Conservation (phyloP, 805 yeast species). For the Teunomyces tritomae region DNA sequence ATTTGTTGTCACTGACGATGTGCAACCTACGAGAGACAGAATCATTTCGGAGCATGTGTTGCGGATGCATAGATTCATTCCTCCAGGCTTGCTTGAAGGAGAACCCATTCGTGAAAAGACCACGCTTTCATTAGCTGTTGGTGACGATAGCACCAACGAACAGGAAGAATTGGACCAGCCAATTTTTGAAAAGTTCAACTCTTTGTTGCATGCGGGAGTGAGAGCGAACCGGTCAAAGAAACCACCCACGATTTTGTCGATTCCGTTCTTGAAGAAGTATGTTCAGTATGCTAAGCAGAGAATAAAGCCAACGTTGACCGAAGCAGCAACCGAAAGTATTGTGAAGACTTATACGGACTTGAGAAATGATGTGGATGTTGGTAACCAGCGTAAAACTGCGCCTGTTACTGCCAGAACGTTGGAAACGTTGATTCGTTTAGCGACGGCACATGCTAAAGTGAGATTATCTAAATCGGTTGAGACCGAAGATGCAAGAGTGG, state of each 20-base stretch:
- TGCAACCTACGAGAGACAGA: conserved; percentile 80
- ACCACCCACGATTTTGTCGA: conserved; percentile 48
- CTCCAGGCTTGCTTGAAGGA: conserved; percentile 88
- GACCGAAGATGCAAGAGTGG: conserved; percentile 76
- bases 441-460: conserved; percentile 97
- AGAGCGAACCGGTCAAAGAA: conserved; percentile 19
- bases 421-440: conserved; percentile 89
- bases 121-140: conserved; percentile 74
- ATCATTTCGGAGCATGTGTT: conserved; percentile 90
- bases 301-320: conserved; percentile 74
- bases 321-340: conserved; percentile 75
- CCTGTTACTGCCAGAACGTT: conserved; percentile 98
- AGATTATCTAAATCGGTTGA: conserved; percentile 76
- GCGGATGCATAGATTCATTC: conserved; percentile 86
- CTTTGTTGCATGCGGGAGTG: conserved; percentile 80
- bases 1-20: conserved; percentile 95
- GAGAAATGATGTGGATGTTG: conserved; percentile 67
- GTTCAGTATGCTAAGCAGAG: conserved; percentile 92
- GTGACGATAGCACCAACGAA: conserved; percentile 51
- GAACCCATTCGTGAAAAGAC: conserved; percentile 84
- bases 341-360: conserved; percentile 76
- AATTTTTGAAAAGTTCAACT: conserved; percentile 82
- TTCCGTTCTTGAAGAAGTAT: conserved; percentile 87
- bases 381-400: conserved; percentile 73
- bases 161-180: conserved; percentile 50